Evolutionary conservation across 108 stramenopile species (phyloP), one percentile per base, ranked within the genome.

Genomic region (Phaeodactylum tricornutum): DNA sequence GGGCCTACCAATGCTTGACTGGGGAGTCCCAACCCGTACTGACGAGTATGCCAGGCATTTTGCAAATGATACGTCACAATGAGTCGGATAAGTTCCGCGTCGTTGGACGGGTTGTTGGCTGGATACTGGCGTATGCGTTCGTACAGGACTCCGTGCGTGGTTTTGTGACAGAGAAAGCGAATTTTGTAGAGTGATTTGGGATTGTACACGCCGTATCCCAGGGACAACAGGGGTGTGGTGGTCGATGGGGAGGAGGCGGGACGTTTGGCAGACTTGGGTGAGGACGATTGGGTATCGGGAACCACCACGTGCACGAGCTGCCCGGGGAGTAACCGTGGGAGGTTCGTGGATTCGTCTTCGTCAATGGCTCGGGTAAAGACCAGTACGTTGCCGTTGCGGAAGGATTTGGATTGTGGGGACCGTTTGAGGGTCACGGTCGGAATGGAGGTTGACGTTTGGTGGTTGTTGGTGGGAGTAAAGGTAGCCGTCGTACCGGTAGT

Each of bases 171-270:
- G 1, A 94, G 47, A 20, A 92, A 78, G 17, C 89, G 64, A 2
- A 91, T 75, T 22, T 81, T 51, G 55, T 94, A 94, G 71, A 91
- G 67, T 14, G 78, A 81, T 22, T 67, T 40, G 2, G 84, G 80
- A 60, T 94, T 94, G 77, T 80, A 94, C 61, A 72, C 65, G 15
- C 93, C 93, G 40, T 69, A 81, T 22, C 90, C 93, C 32, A 93
- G 68, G 29, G 74, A 54, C n/a, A n/a, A 50, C 69, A 67, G 11
- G 57, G 55, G 29, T 74, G 55, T 48, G 21, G 53, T 48, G 11
- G 61, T 57, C 38, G 29, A 28, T 32, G 43, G 32, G 21, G 27
- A 45, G 41, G 43, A 17, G 17, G 44, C 21, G 35, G n/a, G 20
- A 39, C 37, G 25, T 16, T 16, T 50, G 21, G 36, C 17, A n/a